These are phyloP conservation scores for Eucalyptus sideroxylon DNA, from an alignment of 345 rosid genomes.

Conservation along the genomic window DNA sequence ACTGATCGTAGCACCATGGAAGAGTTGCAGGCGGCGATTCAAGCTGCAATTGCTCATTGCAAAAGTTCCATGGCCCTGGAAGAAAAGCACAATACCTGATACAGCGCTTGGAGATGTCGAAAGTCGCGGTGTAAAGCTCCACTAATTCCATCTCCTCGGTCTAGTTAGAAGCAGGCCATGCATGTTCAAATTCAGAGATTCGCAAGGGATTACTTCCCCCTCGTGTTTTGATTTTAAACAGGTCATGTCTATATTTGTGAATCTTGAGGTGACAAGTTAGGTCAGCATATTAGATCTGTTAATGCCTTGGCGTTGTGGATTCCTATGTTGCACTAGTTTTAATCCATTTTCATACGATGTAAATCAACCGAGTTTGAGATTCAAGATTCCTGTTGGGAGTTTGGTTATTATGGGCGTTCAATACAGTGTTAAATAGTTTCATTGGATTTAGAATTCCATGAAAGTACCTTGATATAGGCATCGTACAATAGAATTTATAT, in stretches of 20 bases:
- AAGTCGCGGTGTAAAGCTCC: background rate
- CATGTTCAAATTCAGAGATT: background rate
- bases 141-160: background rate
- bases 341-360: background rate
- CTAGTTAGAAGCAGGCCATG: background rate
- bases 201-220: background rate
- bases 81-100: background rate
- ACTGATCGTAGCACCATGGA: conserved; percentile 74
- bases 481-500: background rate
- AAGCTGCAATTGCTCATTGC: conserved; percentile 98
- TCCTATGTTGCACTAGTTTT: background rate
- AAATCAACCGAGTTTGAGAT: background rate
- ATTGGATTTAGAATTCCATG: background rate
- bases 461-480: background rate
- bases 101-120: background rate
- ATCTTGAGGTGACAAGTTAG: background rate
- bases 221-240: background rate
- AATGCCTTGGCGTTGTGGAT: background rate
- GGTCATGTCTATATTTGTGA: background rate
- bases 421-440: background rate
- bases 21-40: conserved; percentile 92
- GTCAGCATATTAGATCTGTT: background rate
- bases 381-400: background rate
- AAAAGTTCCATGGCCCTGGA: conserved; percentile 67
- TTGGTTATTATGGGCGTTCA: background rate